Base-by-base conservation (phyloP, 2,329 filamentous ascomycete genomes). In the Chrysosporium keratinophilum region DNA sequence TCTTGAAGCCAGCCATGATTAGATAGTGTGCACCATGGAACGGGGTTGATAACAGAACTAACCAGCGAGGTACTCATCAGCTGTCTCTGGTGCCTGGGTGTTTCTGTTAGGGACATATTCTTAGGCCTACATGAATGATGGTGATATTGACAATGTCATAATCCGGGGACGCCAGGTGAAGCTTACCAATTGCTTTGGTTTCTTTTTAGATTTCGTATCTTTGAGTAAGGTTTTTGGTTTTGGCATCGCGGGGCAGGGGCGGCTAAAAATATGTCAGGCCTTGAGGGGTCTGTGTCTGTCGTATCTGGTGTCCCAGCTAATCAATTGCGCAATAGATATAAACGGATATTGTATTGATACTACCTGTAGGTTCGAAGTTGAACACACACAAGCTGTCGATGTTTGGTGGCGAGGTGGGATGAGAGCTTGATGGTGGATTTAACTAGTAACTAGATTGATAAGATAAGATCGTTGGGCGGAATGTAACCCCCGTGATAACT, bases 51-150 rank as follows among this genome's bases (percentile, higher is more conserved):
- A 10, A 11, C 5, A 17, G 2, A 40, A 34, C 67, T 58, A 64
- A 78, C 77, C 75, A 57, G 80, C 81, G 50, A 85, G 75, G 61
- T 80, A 87, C 58, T 87, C 84, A 70, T 86, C 83, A 50, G 80
- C 80, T 1, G 79, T 80, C 54, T 79, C 74, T 4, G 82, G 78
- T 15, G 70, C 54, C 44, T 59, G 6, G n/a, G 46, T 39, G 46
- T 5, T 42, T 54, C 51, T 54, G 43, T 54, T 45, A 48, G 43
- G n/a, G 23, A 28, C 10, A 44, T 12, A 5, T 3, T 11, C 5
- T 20, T 15, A 35, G 17, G 15, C 7, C 5, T n/a, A 34, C 17
- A 46, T 9, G 1, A 15, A 10, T 14, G n/a, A 1, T 19, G 17
- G 11, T 10, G n/a, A 19, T 43, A 20, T 23, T 52, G 65, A 15